Conservation (phyloP, 768 basidiomycete species). For the Lentinula lateritia region DNA sequence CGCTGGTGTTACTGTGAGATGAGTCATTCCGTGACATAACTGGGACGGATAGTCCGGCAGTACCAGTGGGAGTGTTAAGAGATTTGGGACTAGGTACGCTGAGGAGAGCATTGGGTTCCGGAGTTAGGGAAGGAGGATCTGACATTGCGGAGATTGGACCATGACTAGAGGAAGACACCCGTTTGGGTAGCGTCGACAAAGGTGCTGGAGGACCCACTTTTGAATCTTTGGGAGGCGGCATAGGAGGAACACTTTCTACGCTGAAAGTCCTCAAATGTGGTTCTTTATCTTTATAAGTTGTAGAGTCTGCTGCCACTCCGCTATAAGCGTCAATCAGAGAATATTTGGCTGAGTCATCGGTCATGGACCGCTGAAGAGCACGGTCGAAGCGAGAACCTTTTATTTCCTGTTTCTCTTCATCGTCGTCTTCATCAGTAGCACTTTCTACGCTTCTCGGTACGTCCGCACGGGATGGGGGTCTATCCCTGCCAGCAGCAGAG, state of each 20-base stretch:
- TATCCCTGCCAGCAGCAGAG: conserved; percentile 29
- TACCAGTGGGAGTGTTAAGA: background rate
- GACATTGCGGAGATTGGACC: conserved; percentile 5
- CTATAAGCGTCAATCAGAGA: conserved; percentile 3
- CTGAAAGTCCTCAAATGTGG: background rate
- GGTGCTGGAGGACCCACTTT: conserved; percentile 16
- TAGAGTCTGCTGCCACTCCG: background rate
- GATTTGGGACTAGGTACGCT: background rate
- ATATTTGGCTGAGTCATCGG: background rate
- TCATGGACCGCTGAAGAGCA: conserved; percentile 11
- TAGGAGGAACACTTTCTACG: conserved; percentile 25
- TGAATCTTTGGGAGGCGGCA: conserved; percentile 39
- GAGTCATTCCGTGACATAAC: background rate
- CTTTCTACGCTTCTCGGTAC: conserved; percentile 72
- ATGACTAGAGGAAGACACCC: conserved; percentile 8
- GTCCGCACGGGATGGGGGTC: conserved; percentile 58
- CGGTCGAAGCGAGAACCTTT: conserved; percentile 4
- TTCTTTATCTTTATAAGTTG: background rate
- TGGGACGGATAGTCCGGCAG: background rate
- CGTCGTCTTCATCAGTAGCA: conserved; percentile 66
- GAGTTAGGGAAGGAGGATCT: conserved; percentile 4
- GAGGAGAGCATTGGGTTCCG: background rate
- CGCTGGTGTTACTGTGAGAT: background rate
- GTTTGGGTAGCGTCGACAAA: background rate
- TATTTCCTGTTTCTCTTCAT: conserved; percentile 29